phyloP scores from a whole-genome alignment of 306 rosid species.

The Sicyos edulis region DNA sequence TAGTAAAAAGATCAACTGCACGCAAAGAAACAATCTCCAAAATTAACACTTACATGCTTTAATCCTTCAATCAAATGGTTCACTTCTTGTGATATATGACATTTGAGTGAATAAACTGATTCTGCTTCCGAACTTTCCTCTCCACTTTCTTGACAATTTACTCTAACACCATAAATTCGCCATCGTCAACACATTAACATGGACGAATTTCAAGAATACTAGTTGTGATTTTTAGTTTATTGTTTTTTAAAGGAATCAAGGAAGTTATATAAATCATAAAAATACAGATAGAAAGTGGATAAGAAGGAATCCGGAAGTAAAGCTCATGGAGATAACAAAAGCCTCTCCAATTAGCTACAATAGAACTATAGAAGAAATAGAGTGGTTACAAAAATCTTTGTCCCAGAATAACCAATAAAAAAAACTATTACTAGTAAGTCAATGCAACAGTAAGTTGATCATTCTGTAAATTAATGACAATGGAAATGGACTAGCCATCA shows the following conservation, averaged over 20 bases:
- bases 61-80: constrained; percentile 97
- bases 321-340: background rate
- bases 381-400: background rate
- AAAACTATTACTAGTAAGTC: background rate
- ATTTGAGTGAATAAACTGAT: constrained; percentile 89
- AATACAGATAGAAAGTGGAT: background rate
- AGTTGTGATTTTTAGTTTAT: too few relatives aligned
- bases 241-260: too few relatives aligned
- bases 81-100: constrained; percentile 98
- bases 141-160: constrained; percentile 84
- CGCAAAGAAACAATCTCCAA: constrained; percentile 4
- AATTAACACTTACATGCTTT: constrained; percentile 70
- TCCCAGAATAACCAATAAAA: background rate
- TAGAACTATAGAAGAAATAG: background rate
- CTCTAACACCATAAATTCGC: constrained; percentile 45
- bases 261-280: background rate
- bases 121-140: constrained; percentile 98
- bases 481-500: background rate
- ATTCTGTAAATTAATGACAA: constrained; percentile 1
- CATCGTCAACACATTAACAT: constrained; percentile 19
- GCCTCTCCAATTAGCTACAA: background rate
- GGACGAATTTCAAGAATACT: background rate
- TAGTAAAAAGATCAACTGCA: background rate
- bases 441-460: background rate
- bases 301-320: background rate